Percentiles rank a stretch among this genome's conserved stretches.
Conservation (phyloP, 352 stramenopile species). For the Pythium insidiosum region DNA sequence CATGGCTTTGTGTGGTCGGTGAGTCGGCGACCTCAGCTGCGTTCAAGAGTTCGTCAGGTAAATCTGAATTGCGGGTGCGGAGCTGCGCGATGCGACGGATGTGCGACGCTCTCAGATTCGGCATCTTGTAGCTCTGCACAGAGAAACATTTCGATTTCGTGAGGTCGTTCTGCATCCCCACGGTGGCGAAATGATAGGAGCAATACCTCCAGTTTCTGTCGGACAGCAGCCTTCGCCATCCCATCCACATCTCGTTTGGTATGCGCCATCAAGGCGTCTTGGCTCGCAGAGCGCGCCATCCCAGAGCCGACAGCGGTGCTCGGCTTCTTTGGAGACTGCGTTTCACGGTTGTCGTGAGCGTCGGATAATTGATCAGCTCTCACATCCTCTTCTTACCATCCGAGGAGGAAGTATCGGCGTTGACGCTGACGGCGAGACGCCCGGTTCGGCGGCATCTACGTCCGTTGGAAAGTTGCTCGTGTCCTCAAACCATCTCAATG, state of each 20-base stretch:
- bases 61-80: conserved; percentile 23
- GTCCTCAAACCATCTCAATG: conserved; percentile 56
- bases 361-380: too few relatives aligned
- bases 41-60: conserved; percentile 15
- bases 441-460: too few relatives aligned
- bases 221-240: conserved; percentile 7
- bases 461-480: too few relatives aligned
- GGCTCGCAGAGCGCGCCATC: conserved; percentile 15
- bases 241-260: conserved; percentile 1
- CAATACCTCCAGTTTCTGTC: conserved; percentile 25
- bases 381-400: conserved; percentile 29
- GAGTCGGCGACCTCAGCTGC: neutral
- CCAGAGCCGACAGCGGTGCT: too few relatives aligned
- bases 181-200: too few relatives aligned
- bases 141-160: neutral
- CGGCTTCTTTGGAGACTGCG: conserved; percentile 43
- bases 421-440: conserved; percentile 23
- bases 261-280: conserved; percentile 8
- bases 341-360: neutral
- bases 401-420: conserved; percentile 36
- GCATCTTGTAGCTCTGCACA: conserved; percentile 45
- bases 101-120: conserved; percentile 51
- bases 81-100: conserved; percentile 62
- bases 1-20: conserved; percentile 5
- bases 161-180: too few relatives aligned